Evolutionary conservation across 2,329 filamentous ascomycete genomes (phyloP).

Genomic region (Trichoderma endophyticum): DNA sequence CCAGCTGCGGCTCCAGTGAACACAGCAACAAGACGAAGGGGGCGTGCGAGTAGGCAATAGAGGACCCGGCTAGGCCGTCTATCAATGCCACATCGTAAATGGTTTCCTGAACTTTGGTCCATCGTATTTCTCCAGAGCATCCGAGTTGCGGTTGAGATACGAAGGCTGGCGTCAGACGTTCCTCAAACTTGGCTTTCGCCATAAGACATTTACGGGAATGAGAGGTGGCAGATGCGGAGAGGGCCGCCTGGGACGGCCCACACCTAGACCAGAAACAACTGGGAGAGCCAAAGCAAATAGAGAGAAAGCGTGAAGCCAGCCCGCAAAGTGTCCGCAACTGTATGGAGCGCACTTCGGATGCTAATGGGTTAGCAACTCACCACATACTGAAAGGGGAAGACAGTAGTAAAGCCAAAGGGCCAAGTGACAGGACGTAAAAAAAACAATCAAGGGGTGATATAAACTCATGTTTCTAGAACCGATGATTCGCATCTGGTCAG

Average conservation of each 20-base stretch:
- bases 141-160: neutral
- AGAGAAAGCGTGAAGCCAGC: conserved; percentile 1
- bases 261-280: neutral
- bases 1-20: neutral
- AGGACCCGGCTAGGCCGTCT: neutral
- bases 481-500: neutral
- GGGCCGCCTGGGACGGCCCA: conserved; percentile 19
- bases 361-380: neutral
- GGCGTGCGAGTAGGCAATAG: neutral
- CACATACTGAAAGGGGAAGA: neutral
- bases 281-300: neutral
- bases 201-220: neutral
- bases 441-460: neutral
- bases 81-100: neutral
- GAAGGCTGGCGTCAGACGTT: neutral
- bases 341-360: neutral
- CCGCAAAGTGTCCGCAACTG: conserved; percentile 7
- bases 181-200: neutral
- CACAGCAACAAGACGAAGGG: neutral
- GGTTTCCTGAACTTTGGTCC: neutral
- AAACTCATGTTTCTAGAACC: neutral
- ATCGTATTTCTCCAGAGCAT: neutral
- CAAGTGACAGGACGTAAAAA: neutral
- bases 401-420: neutral
- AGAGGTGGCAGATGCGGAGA: conserved; percentile 2